Percentiles rank a stretch among this genome's conserved stretches.
These are phyloP conservation scores for Hymenoscyphus fraxineus DNA, from an alignment of 2,329 filamentous ascomycete genomes.

Conservation along the genomic window DNA sequence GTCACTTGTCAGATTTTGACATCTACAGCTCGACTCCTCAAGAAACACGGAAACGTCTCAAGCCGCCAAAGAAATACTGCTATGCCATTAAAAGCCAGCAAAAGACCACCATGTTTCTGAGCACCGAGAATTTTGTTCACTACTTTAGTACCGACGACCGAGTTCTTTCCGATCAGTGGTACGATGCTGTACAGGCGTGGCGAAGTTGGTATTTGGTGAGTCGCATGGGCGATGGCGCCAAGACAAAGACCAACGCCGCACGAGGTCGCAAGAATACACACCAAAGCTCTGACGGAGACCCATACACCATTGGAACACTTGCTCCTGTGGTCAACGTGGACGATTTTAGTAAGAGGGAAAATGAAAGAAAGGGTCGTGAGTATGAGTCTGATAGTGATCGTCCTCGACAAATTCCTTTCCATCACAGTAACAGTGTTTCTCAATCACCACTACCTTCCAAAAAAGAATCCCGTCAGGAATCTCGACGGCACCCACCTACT, in stretches of 20 bases:
- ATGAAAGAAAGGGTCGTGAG: conserved; percentile 9
- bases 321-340: conserved; percentile 63
- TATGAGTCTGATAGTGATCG: conserved; percentile 31
- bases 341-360: conserved; percentile 43
- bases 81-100: conserved; percentile 91
- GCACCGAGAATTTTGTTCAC: conserved; percentile 82
- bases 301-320: conserved; percentile 64
- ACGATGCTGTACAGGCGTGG: conserved; percentile 71
- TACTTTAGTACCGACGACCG: conserved; percentile 82
- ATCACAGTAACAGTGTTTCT: conserved; percentile 29
- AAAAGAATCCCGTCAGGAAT: conserved; percentile 19
- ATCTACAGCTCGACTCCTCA: conserved; percentile 74
- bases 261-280: conserved; percentile 10
- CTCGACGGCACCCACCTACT: conserved; percentile 26
- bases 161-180: conserved; percentile 63
- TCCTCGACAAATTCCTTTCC: conserved; percentile 31
- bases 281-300: conserved; percentile 46
- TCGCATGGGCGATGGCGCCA: conserved; percentile 47
- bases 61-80: conserved; percentile 79
- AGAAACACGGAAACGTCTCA: conserved; percentile 66
- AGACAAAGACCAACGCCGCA: conserved; percentile 19
- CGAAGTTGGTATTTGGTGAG: conserved; percentile 88
- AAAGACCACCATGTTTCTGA: conserved; percentile 77
- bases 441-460: conserved; percentile 14
- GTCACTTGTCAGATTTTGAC: conserved; percentile 88